Conservation (phyloP, 768 basidiomycete species). For the Trametes gibbosa region DNA sequence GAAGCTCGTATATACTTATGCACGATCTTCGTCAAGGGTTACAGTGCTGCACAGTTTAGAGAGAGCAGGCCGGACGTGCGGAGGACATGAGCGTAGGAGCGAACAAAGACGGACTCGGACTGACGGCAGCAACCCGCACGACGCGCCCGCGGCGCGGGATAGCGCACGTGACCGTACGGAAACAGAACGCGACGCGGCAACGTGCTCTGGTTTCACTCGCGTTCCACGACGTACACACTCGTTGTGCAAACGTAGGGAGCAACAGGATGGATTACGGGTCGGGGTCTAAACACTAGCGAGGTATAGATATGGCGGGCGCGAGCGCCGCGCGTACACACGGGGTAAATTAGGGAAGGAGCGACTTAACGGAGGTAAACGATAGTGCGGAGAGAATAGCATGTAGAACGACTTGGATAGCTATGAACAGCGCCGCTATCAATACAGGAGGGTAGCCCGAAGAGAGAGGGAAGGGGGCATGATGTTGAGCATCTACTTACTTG, state of each 20-base stretch:
- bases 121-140: background rate
- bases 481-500: background rate
- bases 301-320: no score
- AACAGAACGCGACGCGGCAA: slow-evolving; percentile 8
- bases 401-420: background rate
- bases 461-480: background rate
- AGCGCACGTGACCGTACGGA: slow-evolving; percentile 6
- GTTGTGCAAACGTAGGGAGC: no score
- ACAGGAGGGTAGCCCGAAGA: background rate
- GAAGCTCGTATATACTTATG: background rate
- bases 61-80: background rate
- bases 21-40: no score
- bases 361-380: background rate
- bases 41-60: background rate
- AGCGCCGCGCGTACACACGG: background rate
- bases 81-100: slow-evolving; percentile 3
- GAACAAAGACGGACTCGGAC: slow-evolving; percentile 2
- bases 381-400: background rate
- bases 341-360: background rate
- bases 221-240: no score
- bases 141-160: background rate
- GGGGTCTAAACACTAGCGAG: no score
- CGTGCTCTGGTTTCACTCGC: no score
- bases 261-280: no score
- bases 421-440: slow-evolving; percentile 4